Conservation (phyloP, 768 basidiomycete genomes). For the Suillus lakei region DNA sequence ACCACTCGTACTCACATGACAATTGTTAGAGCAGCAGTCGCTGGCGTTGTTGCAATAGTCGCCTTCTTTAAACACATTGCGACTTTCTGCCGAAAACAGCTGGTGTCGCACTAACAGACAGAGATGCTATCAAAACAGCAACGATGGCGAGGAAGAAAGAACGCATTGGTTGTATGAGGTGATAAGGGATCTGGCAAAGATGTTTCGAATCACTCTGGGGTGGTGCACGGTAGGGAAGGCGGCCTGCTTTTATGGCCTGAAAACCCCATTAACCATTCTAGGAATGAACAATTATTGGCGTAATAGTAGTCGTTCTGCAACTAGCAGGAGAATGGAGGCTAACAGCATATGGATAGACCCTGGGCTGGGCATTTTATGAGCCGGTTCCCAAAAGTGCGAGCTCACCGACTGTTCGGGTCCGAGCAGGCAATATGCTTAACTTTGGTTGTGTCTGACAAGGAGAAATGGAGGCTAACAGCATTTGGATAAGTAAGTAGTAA, state of each 20-base stretch:
- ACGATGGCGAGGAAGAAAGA: background rate
- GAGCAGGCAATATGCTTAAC: background rate
- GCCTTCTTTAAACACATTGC: background rate
- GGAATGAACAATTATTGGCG: background rate
- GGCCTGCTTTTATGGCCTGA: background rate
- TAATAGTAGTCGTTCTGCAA: background rate
- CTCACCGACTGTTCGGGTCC: background rate
- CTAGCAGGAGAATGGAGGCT: background rate
- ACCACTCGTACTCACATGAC: background rate
- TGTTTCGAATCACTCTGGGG: background rate
- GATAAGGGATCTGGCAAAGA: background rate
- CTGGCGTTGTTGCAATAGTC: background rate
- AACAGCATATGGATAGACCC: background rate
- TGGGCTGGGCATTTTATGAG: background rate
- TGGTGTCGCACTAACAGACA: background rate
- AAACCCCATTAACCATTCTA: background rate
- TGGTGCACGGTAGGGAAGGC: background rate
- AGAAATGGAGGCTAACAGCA: no score
- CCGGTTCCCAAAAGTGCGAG: background rate
- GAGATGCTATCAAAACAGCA: background rate
- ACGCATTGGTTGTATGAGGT: background rate
- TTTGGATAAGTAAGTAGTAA: no score
- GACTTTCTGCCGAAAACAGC: background rate
- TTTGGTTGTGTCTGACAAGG: no score
- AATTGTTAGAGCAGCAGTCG: background rate